Evolutionary conservation across 176 grass and related monocot genomes (phyloP), one percentile per base, ranked within the genome.

Genomic region (Bolboschoenus planiculmis): DNA sequence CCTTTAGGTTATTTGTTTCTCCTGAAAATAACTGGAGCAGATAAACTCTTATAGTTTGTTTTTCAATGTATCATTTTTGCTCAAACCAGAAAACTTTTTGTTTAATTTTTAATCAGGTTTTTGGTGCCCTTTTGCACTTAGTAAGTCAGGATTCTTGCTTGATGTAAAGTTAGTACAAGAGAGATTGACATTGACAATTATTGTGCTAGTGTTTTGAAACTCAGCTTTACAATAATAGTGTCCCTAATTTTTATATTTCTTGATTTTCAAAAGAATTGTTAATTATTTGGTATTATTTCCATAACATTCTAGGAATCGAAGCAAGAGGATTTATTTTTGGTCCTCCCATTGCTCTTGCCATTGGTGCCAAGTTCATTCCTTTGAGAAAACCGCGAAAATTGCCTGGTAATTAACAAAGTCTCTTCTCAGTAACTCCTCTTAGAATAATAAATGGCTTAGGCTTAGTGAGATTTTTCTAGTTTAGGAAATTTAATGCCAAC

Each of bases 301-400:
- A 4, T 85, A 7, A 71, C 84, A 2, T 11, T 60, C 6, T 79
- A 97, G 95, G 95, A 79, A 92, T 97, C 59, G 92, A 97, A 87
- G 92, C 95, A 48, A 48, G 46, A 48, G 95, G 95, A 54, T 97
- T 97, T 36, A 93, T 97, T 74, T 94, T 97, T 87, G 95, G 95
- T 84, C 84, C 95, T 3, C 86, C 95, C 0, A 88, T 97, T 33
- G 95, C 95, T 0, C 27, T 97, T 50, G 87, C 88, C 4, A 85
- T 97, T 48, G 90, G 92, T 21, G 95, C 92, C 26, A 97, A 97
- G 44, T 97, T 97, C 83, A 93, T 97, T 78, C 95, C 95, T 4
- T n/a, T 97, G 81, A 90, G 95, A 4, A 97, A 97, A 84, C 92
- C 95, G 5, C 90, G 86, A 81, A 97, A 97, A 57, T 91, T 97